A percentile compares a stretch with the other conserved stretches of the same genome.
These are phyloP conservation scores for Ramularia endophylla DNA, from an alignment of 2,329 filamentous ascomycete species.

Conservation along the genomic window DNA sequence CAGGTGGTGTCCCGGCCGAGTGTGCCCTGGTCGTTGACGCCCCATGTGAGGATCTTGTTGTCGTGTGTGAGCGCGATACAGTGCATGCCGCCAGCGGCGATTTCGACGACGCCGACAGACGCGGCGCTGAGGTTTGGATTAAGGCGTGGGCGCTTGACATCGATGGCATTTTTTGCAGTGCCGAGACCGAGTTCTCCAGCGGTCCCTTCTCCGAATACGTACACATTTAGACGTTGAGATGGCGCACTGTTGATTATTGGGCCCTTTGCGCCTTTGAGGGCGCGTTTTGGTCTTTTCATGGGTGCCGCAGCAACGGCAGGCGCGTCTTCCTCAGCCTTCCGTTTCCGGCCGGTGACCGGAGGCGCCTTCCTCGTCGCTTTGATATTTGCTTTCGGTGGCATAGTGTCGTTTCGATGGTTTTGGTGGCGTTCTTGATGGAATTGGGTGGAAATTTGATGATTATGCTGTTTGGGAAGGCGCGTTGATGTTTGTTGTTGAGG, in stretches of 20 bases:
- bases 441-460: no score
- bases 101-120: conserved; percentile 62
- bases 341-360: conserved; percentile 17
- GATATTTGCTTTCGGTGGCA: no score
- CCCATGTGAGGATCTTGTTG: conserved; percentile 79
- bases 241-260: conserved; percentile 58
- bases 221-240: conserved; percentile 61
- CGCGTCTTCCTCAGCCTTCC: conserved; percentile 26
- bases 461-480: no score
- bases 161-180: conserved; percentile 57
- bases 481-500: no score
- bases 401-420: no score
- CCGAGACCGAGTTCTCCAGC: conserved; percentile 81
- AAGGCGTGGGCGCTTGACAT: conserved; percentile 68
- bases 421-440: no score
- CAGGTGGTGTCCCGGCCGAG: conserved; percentile 68
- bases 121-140: conserved; percentile 55
- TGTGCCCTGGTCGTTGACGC: conserved; percentile 79
- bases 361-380: conserved; percentile 18
- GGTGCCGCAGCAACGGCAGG: conserved; percentile 7
- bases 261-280: conserved; percentile 27
- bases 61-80: conserved; percentile 68
- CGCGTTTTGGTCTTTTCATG: not conserved
- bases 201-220: conserved; percentile 72
- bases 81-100: conserved; percentile 80